These are phyloP conservation scores for Botrytis medusae DNA, from an alignment of 2,329 filamentous ascomycete genomes.

Conservation along the genomic window DNA sequence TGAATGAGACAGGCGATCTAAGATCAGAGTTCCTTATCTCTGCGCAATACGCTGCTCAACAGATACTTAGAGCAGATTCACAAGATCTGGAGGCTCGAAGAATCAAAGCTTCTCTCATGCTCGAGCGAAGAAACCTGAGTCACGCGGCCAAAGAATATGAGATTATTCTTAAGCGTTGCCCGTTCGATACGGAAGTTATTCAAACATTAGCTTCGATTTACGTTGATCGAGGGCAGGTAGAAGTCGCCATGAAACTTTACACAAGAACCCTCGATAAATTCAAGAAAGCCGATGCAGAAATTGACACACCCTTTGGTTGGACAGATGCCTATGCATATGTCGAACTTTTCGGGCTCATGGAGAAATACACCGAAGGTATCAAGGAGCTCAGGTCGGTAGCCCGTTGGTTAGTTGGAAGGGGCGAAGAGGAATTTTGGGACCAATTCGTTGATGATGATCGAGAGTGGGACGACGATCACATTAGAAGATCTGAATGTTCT, in stretches of 20 bases:
- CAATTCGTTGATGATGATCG: conserved; percentile 69
- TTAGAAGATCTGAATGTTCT: conserved; percentile 61
- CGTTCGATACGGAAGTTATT: conserved; percentile 48
- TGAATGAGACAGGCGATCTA: conserved; percentile 51
- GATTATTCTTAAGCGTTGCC: conserved; percentile 49
- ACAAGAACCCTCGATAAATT: conserved; percentile 38
- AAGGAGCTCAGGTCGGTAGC: conserved; percentile 68
- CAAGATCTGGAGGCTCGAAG: conserved; percentile 54
- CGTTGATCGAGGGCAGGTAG: conserved; percentile 39
- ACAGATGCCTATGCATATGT: conserved; percentile 82
- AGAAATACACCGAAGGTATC: conserved; percentile 65
- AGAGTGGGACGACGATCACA: conserved; percentile 80
- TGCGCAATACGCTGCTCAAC: conserved; percentile 59
- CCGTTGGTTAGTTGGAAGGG: conserved; percentile 79
- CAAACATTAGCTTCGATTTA: conserved; percentile 40
- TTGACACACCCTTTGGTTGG: conserved; percentile 52
- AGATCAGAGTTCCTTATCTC: conserved; percentile 50
- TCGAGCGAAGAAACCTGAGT: conserved; percentile 54
- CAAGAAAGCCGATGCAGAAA: conserved; percentile 24
- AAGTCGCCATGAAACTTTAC: conserved; percentile 40
- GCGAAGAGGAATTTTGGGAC: conserved; percentile 77
- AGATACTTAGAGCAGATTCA: conserved; percentile 58
- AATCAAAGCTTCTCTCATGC: conserved; percentile 58
- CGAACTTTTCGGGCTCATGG: conserved; percentile 70
- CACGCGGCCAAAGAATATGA: conserved; percentile 58